Evolutionary conservation across 768 basidiomycete species (phyloP), one percentile per base, ranked within the genome.

Genomic region (Terana coerulea): DNA sequence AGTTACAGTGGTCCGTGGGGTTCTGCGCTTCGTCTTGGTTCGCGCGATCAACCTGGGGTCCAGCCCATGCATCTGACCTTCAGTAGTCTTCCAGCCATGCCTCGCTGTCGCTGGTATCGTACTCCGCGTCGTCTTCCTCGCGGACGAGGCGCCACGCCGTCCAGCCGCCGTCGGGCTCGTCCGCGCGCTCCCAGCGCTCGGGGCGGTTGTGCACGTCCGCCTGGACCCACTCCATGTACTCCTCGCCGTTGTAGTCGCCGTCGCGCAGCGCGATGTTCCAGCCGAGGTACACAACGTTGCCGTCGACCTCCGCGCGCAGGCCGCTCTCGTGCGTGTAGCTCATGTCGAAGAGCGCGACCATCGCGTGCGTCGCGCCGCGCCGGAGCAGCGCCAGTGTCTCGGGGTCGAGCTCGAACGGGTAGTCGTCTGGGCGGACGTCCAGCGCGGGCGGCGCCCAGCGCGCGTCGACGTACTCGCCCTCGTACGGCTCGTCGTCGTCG

Each of bases 211-310:
- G 63, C 50, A 79, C 70, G 51, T 78, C 75, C 5, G 62, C 62
- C n/a, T 62, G 47, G 31, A 74, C 59, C 61, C 70, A 69, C 19
- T 64, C 68, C 64, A 78, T 72, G 59, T 64, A 78, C 35, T 56
- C 52, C 19, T 69, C 68, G 17, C 76, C 76, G 17, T 61, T 64
- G 9, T 67, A 64, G 56, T 78, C 77, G 35, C 69, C 70, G 6
- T 65, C 64, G 31, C 67, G 73, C 41, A 83, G 64, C 17, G 67
- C 57, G 48, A 88, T 75, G 56, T 86, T 88, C 84, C 84, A 89
- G 4, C 87, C 87, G 4, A 89, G 72, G 55, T 73, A 83, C 8
- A 88, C 60, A 24, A 76, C 70, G 60, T 74, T 69, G 22, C 69
- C 64, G 25, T 71, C 64, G 24, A 69, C 62, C 22, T 64, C 45